Evolutionary conservation across 2,329 filamentous ascomycete genomes (phyloP).

Genomic region (Trichoderma afroharzianum): DNA sequence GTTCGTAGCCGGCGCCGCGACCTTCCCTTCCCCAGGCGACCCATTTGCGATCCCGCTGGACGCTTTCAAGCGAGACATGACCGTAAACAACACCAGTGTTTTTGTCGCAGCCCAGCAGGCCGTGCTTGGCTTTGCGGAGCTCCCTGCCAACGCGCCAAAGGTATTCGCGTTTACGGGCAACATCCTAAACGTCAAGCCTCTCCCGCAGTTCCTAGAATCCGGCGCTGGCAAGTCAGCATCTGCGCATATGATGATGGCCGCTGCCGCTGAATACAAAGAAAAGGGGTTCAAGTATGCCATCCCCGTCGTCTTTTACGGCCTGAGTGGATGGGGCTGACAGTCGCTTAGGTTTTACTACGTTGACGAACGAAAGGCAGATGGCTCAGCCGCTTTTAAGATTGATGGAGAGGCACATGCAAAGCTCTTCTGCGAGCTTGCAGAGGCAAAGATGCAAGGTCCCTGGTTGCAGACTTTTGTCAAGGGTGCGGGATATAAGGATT

Average conservation of each 20-base stretch:
- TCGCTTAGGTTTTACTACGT: background rate
- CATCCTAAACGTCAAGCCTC: slow-evolving; percentile 6
- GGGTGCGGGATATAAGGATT: background rate
- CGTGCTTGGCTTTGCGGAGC: background rate
- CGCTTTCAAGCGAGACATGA: background rate
- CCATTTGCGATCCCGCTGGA: slow-evolving; percentile 5
- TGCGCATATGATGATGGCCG: slow-evolving; percentile 9
- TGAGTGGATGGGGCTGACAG: background rate
- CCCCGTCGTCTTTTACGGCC: background rate
- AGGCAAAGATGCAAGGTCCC: background rate
- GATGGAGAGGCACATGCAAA: slow-evolving; percentile 7
- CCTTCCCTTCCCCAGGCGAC: background rate
- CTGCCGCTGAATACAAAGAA: background rate
- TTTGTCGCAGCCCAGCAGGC: slow-evolving; percentile 4
- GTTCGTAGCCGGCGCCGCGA: background rate
- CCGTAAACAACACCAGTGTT: slow-evolving; percentile 1
- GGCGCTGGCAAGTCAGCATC: slow-evolving; percentile 8
- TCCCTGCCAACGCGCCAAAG: background rate
- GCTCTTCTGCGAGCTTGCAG: background rate
- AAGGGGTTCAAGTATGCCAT: background rate
- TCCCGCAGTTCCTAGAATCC: slow-evolving; percentile 5
- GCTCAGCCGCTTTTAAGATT: slow-evolving; percentile 3
- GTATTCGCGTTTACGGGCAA: slow-evolving; percentile 9
- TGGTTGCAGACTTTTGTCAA: slow-evolving; percentile 6
- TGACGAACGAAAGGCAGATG: slow-evolving; percentile 4